phyloP scores from a whole-genome alignment of 2,329 filamentous ascomycete genomes.

The Tolypocladium amazonense region DNA sequence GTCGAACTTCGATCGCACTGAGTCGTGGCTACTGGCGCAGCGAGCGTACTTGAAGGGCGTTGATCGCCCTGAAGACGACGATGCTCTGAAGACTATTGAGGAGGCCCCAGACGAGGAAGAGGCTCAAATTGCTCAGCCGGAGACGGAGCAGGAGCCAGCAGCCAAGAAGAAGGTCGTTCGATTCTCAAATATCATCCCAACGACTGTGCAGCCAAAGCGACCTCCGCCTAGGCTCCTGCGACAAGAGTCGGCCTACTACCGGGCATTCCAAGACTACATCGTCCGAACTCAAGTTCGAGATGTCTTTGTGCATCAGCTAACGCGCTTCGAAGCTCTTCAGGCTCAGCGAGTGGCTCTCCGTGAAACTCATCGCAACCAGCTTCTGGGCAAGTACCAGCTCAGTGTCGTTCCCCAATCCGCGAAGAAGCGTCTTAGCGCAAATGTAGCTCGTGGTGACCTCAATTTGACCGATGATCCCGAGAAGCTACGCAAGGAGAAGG shows the following conservation, averaged over 20 bases:
- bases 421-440: constrained; percentile 61
- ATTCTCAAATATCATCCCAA: constrained; percentile 49
- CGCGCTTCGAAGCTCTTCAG: constrained; percentile 82
- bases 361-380: constrained; percentile 64
- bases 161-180: constrained; percentile 63
- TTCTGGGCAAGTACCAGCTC: constrained; percentile 78
- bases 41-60: constrained; percentile 64
- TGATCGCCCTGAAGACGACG: constrained; percentile 31
- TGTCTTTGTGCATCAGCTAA: constrained; percentile 73
- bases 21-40: constrained; percentile 77
- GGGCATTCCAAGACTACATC: constrained; percentile 69
- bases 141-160: constrained; percentile 12
- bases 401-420: constrained; percentile 56
- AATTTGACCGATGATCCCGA: constrained; percentile 50
- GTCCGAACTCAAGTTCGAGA: constrained; percentile 58
- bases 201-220: constrained; percentile 33
- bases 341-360: constrained; percentile 66
- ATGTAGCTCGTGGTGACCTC: constrained; percentile 64
- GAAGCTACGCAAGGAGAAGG: constrained; percentile 59
- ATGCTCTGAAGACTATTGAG: constrained; percentile 24
- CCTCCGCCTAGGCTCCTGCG: constrained; percentile 42
- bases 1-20: constrained; percentile 74
- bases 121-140: constrained; percentile 13
- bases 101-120: constrained; percentile 22
- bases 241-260: constrained; percentile 74